Conservation (phyloP, 2,329 filamentous ascomycete genomes). For the Claviceps paspali region DNA sequence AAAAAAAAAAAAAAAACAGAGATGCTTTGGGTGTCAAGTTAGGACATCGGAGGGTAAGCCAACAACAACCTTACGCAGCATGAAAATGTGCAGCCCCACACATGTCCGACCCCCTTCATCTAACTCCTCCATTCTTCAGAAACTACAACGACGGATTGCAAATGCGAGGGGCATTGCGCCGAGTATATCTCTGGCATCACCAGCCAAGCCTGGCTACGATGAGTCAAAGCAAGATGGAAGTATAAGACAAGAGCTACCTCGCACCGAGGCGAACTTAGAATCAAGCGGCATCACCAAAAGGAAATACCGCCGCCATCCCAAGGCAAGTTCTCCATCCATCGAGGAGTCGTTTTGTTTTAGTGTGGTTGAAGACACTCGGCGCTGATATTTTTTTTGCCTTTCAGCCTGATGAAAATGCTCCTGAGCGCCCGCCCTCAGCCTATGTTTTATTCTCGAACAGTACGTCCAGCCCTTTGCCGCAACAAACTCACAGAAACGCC, state of each 20-base stretch:
- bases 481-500: background rate
- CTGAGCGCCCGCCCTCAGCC: constrained; percentile 64
- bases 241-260: constrained; percentile 30
- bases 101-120: no score
- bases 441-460: constrained; percentile 80
- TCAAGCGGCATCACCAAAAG: constrained; percentile 40
- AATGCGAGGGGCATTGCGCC: constrained; percentile 51
- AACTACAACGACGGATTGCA: constrained; percentile 71
- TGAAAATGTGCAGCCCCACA: no score
- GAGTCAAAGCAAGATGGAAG: constrained; percentile 38
- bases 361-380: no score
- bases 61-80: no score
- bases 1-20: no score
- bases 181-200: constrained; percentile 33
- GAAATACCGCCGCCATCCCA: constrained; percentile 65
- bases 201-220: constrained; percentile 35
- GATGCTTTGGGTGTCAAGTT: constrained; percentile 64
- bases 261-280: constrained; percentile 31
- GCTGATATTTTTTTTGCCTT: no score
- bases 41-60: constrained; percentile 60
- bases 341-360: no score
- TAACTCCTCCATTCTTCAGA: constrained; percentile 37
- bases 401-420: constrained; percentile 63
- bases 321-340: constrained; percentile 39
- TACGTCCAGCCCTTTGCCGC: no score